These are phyloP conservation scores for Backusella australiensis DNA, from an alignment of 192 early-diverging fungal species.

Conservation along the genomic window DNA sequence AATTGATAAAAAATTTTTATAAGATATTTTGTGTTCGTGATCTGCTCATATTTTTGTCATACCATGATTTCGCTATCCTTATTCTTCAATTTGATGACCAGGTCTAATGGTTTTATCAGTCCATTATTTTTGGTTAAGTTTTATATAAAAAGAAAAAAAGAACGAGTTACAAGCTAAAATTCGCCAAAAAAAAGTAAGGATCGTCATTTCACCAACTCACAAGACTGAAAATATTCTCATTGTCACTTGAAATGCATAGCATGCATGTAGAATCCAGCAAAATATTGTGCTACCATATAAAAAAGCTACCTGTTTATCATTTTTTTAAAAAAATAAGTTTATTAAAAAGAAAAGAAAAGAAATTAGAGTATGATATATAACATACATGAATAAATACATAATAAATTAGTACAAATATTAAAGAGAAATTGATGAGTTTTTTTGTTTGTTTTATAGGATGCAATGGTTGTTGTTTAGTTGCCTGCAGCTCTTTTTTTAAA, in stretches of 20 bases:
- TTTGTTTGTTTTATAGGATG: neutral
- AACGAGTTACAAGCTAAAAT: neutral
- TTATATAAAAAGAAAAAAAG: neutral
- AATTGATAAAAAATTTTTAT: neutral
- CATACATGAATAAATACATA: slow-evolving; percentile 5
- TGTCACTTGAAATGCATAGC: neutral
- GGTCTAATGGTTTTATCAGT: neutral
- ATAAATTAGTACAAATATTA: neutral
- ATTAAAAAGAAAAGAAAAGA: neutral
- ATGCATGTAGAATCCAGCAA: neutral
- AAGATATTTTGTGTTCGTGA: neutral
- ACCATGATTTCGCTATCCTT: neutral
- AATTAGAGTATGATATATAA: neutral
- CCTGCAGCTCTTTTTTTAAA: neutral
- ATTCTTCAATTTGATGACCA: neutral
- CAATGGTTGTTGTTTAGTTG: neutral
- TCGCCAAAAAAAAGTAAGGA: neutral
- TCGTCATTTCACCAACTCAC: neutral
- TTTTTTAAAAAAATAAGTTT: neutral
- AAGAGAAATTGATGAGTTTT: neutral
- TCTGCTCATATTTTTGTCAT: neutral
- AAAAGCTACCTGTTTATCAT: neutral
- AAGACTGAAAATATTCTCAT: neutral
- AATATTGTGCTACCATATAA: neutral
- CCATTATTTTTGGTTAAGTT: neutral